Evolutionary conservation across 2,329 filamentous ascomycete genomes (phyloP), one percentile per base, ranked within the genome.

Genomic region (Thelonectria rubi): DNA sequence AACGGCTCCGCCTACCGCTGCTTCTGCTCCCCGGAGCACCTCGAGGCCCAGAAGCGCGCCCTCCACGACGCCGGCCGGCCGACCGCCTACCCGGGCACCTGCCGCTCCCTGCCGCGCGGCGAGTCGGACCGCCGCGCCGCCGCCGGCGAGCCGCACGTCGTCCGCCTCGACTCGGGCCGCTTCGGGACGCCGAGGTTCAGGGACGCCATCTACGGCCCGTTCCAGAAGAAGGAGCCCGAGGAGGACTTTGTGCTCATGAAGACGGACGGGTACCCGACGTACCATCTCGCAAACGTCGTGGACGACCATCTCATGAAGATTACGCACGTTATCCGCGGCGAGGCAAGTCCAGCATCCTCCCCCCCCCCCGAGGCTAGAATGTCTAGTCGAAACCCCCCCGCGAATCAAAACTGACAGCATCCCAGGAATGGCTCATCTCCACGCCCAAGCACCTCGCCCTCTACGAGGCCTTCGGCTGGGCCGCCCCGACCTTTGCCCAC

Each of bases 251-350:
- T 99, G 63, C 82, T 99, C 42, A 81, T 97, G 62, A 99, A 99
- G 77, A 90, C 89, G 1, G 95, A 99, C 74, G 94, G 93, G 0
- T 91, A 91, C 66, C 95, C 95, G 0, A 99, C 96, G 0, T 99
- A 99, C 73, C 95, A 99, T 76, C 89, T 99, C 63, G 95, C 95
- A 5, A 99, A 98, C 73, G 94, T 99, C 9, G 90, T 99, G 5
- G 95, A 99, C 73, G 95, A 99, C 73, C 92, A 97, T 75, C 82
- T 91, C 62, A 99, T 99, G 95, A 81, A 92, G 62, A 96, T 99
- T 68, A 97, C 94, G 0, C 94, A 98, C 76, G 95, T 99, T 14
- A 91, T 99, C 60, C 89, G 95, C 43, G 95, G 94, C 55, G 90
- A 91, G 24, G 89, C 91, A 78, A 71, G 84, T 43, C 18, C 45